A percentile compares a stretch with the other conserved stretches of the same genome.
Conservation (phyloP, 768 basidiomycete species). For the Phanerochaete carnosa region DNA sequence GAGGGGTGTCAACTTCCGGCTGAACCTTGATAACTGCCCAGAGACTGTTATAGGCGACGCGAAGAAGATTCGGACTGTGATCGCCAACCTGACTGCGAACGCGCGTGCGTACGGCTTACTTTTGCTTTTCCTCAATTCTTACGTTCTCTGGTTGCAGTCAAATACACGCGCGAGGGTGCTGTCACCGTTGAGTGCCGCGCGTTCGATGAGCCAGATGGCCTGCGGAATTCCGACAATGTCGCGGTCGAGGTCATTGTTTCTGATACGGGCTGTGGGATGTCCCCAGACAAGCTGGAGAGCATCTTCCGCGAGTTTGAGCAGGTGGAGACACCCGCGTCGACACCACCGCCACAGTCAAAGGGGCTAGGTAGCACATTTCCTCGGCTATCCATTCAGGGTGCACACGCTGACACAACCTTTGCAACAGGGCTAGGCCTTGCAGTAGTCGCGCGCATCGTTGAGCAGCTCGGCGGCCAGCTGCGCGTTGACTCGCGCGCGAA, state of each 20-base stretch:
- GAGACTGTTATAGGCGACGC: slow-evolving; percentile 66
- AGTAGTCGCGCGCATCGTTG: slow-evolving; percentile 77
- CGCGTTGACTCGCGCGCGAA: slow-evolving; percentile 70
- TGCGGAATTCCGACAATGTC: slow-evolving; percentile 40
- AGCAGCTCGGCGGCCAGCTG: slow-evolving; percentile 75
- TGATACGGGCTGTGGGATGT: slow-evolving; percentile 75
- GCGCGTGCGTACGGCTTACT: slow-evolving; percentile 42
- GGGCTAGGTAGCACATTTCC: slow-evolving; percentile 43
- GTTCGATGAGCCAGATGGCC: slow-evolving; percentile 49
- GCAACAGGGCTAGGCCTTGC: slow-evolving; percentile 65
- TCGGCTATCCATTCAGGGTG: background rate
- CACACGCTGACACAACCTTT: background rate
- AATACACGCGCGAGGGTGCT: slow-evolving; percentile 62
- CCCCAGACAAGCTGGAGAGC: slow-evolving; percentile 59
- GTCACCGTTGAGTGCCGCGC: slow-evolving; percentile 57
- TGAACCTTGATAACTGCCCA: slow-evolving; percentile 54
- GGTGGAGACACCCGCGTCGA: slow-evolving; percentile 52
- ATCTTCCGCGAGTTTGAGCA: slow-evolving; percentile 83
- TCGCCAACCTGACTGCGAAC: slow-evolving; percentile 77
- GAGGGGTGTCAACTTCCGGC: slow-evolving; percentile 53
- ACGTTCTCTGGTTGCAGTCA: slow-evolving; percentile 40
- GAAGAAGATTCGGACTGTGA: slow-evolving; percentile 70
- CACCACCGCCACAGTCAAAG: background rate
- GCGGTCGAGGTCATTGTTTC: slow-evolving; percentile 68
- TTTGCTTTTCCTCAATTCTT: background rate